A percentile compares a stretch with the other conserved stretches of the same genome.
Evolutionary conservation across 768 basidiomycete species (phyloP).

Genomic region (Lepiota subincarnata): DNA sequence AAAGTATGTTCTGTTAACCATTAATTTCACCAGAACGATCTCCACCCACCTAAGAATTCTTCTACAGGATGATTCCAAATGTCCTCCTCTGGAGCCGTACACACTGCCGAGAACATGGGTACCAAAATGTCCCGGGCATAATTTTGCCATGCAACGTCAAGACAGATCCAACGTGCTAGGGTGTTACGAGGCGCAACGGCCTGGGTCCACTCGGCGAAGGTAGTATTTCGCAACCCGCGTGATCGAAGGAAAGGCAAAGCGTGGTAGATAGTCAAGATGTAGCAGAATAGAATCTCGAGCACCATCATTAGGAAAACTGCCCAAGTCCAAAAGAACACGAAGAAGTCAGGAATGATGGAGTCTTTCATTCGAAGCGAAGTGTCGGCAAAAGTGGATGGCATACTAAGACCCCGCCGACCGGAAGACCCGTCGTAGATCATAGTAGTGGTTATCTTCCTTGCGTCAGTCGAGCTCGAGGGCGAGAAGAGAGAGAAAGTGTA

Average conservation of each 20-base stretch:
- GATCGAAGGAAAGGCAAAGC: slow-evolving; percentile 41
- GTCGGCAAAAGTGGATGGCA: slow-evolving; percentile 34
- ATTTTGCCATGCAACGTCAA: slow-evolving; percentile 47
- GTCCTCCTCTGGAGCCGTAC: slow-evolving; percentile 56
- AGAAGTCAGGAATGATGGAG: neutral
- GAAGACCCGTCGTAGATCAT: slow-evolving; percentile 67
- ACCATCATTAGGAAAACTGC: slow-evolving; percentile 40
- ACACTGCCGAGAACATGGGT: slow-evolving; percentile 70
- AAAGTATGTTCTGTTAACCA: neutral
- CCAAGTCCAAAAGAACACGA: slow-evolving; percentile 24
- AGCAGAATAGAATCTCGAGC: slow-evolving; percentile 40
- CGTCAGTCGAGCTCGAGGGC: slow-evolving; percentile 18
- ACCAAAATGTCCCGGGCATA: slow-evolving; percentile 54
- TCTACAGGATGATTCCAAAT: slow-evolving; percentile 57
- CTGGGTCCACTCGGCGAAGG: slow-evolving; percentile 47
- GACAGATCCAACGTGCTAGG: slow-evolving; percentile 37
- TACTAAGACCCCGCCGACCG: slow-evolving; percentile 47
- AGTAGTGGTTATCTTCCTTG: slow-evolving; percentile 36
- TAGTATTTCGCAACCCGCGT: slow-evolving; percentile 25
- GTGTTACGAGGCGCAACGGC: slow-evolving; percentile 36
- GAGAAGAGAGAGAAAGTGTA: slow-evolving; percentile 65
- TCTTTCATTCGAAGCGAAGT: slow-evolving; percentile 4
- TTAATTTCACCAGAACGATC: neutral
- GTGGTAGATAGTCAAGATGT: slow-evolving; percentile 37
- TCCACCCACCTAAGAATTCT: slow-evolving; percentile 54